Evolutionary conservation across 2,329 filamentous ascomycete genomes (phyloP).

Genomic region (Sphaerulina populicola): DNA sequence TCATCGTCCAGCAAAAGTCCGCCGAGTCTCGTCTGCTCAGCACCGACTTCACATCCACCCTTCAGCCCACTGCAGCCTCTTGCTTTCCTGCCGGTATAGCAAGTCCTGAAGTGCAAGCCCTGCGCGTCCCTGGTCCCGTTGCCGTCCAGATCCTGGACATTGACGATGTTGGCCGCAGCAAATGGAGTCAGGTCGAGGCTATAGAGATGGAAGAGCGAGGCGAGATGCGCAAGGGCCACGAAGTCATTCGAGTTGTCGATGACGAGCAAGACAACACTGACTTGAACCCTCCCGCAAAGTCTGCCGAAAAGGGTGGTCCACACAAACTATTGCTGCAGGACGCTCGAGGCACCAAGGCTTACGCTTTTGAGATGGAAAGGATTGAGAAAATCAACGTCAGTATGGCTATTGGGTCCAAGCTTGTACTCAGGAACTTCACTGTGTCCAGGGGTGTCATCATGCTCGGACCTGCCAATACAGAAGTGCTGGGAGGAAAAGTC

Average conservation of each 20-base stretch:
- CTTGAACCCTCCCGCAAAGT: conserved; percentile 13
- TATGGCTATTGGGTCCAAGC: conserved; percentile 70
- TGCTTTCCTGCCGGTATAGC: conserved; percentile 53
- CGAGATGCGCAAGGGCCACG: conserved; percentile 64
- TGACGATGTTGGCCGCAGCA: conserved; percentile 68
- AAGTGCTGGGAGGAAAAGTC: conserved; percentile 80
- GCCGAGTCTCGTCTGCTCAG: conserved; percentile 71
- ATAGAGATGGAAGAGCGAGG: conserved; percentile 66
- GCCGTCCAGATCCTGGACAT: conserved; percentile 78
- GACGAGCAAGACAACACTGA: conserved; percentile 42
- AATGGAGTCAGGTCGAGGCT: conserved; percentile 81
- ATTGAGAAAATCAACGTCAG: conserved; percentile 56
- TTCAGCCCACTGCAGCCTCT: conserved; percentile 37
- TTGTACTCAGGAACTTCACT: conserved; percentile 59
- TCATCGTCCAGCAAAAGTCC: conserved; percentile 67
- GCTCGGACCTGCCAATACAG: conserved; percentile 59
- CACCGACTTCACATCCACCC: conserved; percentile 61
- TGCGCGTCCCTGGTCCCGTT: conserved; percentile 52
- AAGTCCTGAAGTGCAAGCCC: conserved; percentile 48
- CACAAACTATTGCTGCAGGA: conserved; percentile 82
- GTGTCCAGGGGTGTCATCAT: conserved; percentile 71
- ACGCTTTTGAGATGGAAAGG: conserved; percentile 61
- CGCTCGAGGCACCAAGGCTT: conserved; percentile 57
- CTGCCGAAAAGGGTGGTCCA: conserved; percentile 43
- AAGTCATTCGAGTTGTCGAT: conserved; percentile 67